Conservation (phyloP, 805 yeast species). For the Myxozyma sirexii region DNA sequence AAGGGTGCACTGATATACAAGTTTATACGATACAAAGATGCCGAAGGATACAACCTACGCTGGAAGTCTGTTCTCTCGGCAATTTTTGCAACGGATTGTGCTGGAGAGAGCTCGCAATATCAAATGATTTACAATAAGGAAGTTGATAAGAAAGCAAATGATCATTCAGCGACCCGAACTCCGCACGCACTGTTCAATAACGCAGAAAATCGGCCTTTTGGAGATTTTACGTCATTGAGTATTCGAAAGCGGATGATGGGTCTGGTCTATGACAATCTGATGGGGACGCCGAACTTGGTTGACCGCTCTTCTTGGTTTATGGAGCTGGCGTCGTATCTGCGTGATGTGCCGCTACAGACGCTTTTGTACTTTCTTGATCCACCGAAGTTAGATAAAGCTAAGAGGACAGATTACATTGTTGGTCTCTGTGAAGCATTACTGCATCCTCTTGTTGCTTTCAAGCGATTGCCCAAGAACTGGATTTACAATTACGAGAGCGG, state of each 20-base stretch:
- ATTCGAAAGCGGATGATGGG: constrained; percentile 14
- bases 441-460: background rate
- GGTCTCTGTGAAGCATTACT: constrained; percentile 17
- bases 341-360: constrained; percentile 9
- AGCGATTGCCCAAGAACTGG: constrained; percentile 17
- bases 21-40: constrained; percentile 7
- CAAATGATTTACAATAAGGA: constrained; percentile 20
- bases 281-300: background rate
- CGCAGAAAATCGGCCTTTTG: background rate
- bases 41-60: background rate
- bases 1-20: constrained; percentile 3
- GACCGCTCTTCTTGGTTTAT: constrained; percentile 17
- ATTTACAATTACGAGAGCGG: constrained; percentile 19
- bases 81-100: constrained; percentile 12
- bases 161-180: background rate
- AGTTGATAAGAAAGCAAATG: constrained; percentile 10
- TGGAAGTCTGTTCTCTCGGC: constrained; percentile 29
- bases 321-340: constrained; percentile 18
- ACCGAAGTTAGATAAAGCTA: constrained; percentile 12
- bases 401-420: constrained; percentile 8
- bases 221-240: constrained; percentile 10
- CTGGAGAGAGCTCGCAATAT: constrained; percentile 7
- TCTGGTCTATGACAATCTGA: constrained; percentile 16
- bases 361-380: constrained; percentile 17
- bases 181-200: constrained; percentile 1